Evolutionary conservation across 2,329 filamentous ascomycete genomes (phyloP).

Genomic region (Thielaviopsis musarum): DNA sequence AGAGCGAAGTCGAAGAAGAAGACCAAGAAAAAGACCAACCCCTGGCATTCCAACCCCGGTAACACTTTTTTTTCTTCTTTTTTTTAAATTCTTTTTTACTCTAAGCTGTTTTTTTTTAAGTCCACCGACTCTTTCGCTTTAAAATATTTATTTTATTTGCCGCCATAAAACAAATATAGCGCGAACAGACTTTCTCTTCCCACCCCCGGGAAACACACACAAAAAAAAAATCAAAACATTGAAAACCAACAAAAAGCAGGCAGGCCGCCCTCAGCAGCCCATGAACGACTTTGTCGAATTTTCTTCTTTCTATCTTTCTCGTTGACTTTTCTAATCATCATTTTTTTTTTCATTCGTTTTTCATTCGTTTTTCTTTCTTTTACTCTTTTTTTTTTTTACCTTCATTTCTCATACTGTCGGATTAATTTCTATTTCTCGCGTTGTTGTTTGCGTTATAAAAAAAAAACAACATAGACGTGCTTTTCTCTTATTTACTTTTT

Average conservation of each 20-base stretch:
- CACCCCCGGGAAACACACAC: neutral
- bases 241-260: neutral
- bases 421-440: too few species aligned
- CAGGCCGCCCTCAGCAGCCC: neutral
- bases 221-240: neutral
- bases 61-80: neutral
- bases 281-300: constrained; percentile 6
- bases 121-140: neutral
- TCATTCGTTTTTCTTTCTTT: neutral
- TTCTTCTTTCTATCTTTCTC: constrained; percentile 9
- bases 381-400: too few species aligned
- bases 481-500: neutral
- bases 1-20: neutral
- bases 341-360: constrained; percentile 7
- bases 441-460: neutral
- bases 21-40: constrained; percentile 17
- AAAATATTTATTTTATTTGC: neutral
- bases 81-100: constrained; percentile 1
- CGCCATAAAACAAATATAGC: neutral
- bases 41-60: constrained; percentile 16
- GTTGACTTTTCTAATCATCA: too few species aligned
- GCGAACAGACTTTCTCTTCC: too few species aligned
- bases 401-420: too few species aligned
- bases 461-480: neutral
- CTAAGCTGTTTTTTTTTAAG: neutral